Conservation (phyloP, 2,329 filamentous ascomycete species). For the Microthyrium microscopicum region DNA sequence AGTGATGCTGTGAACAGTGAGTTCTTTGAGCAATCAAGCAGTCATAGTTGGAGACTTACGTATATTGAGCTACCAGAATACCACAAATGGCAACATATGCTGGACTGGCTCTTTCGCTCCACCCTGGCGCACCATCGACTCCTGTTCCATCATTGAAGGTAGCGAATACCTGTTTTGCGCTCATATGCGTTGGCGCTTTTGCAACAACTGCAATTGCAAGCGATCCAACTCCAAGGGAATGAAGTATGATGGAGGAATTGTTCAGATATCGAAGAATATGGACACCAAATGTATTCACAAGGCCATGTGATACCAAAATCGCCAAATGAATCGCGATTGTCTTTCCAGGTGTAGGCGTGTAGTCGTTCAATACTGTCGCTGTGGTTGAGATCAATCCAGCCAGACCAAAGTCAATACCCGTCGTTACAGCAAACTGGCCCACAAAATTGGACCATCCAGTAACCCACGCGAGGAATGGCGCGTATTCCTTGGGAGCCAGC, state of each 20-base stretch:
- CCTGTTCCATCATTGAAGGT: slow-evolving; percentile 37
- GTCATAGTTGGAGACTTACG: too few species aligned
- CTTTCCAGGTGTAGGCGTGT: slow-evolving; percentile 27
- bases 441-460: slow-evolving; percentile 35
- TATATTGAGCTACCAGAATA: slow-evolving; percentile 38
- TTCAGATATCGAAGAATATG: slow-evolving; percentile 39
- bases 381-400: slow-evolving; percentile 30
- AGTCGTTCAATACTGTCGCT: slow-evolving; percentile 26
- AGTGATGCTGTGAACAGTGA: too few species aligned
- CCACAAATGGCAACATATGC: slow-evolving; percentile 40
- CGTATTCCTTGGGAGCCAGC: slow-evolving; percentile 31
- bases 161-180: slow-evolving; percentile 38
- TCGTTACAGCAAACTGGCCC: slow-evolving; percentile 32
- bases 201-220: slow-evolving; percentile 40
- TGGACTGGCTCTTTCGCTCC: slow-evolving; percentile 34
- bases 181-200: slow-evolving; percentile 39
- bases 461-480: slow-evolving; percentile 30
- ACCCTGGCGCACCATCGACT: too few species aligned
- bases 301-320: slow-evolving; percentile 35
- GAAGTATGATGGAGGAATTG: slow-evolving; percentile 38
- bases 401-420: slow-evolving; percentile 30
- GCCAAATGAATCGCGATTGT: slow-evolving; percentile 45
- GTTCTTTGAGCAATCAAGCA: too few species aligned
- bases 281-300: slow-evolving; percentile 42
- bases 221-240: slow-evolving; percentile 34